Evolutionary conservation across 2,329 filamentous ascomycete species (phyloP).

Genomic region (Aureobasidium leucospermi): DNA sequence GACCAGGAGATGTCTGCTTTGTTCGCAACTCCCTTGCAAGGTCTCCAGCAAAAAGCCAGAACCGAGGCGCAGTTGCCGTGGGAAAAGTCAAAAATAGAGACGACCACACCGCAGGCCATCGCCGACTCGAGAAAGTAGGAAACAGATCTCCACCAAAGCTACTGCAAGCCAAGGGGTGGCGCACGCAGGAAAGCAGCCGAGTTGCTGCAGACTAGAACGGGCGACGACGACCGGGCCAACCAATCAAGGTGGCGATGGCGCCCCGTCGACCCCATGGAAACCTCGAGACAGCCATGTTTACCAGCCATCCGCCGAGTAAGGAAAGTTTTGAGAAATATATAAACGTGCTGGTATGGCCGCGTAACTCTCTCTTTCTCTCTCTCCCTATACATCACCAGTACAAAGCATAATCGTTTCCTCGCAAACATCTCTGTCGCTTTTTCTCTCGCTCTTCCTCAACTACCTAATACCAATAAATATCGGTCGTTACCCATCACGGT

Average conservation of each 20-base stretch:
- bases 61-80: neutral
- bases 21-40: neutral
- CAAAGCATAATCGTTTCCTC: neutral
- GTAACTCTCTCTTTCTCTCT: neutral
- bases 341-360: neutral
- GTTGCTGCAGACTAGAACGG: neutral
- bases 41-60: neutral
- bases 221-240: neutral
- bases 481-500: neutral
- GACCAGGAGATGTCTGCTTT: neutral
- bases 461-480: neutral
- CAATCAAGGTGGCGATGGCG: neutral
- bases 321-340: neutral
- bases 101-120: neutral
- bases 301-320: neutral
- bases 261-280: neutral
- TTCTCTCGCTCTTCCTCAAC: neutral
- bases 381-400: neutral
- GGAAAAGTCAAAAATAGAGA: slow-evolving; percentile 4
- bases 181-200: neutral
- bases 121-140: neutral
- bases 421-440: neutral
- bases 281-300: slow-evolving; percentile 6
- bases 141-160: neutral
- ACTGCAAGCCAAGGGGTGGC: slow-evolving; percentile 5